Base-by-base conservation (phyloP, 805 yeast species). In the Schizosaccharomyces lindneri region DNA sequence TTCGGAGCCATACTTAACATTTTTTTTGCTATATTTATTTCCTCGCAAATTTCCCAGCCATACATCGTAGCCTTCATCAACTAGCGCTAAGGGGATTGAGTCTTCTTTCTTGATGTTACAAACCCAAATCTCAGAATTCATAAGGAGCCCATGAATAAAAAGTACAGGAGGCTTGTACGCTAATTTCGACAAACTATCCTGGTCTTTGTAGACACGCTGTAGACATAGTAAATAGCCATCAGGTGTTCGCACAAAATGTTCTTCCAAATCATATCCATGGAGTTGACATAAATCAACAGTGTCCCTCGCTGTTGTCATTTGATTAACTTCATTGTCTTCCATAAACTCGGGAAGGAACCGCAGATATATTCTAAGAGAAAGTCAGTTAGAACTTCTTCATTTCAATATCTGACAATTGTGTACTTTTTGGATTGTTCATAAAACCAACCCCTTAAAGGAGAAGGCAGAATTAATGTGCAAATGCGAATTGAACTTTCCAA, bases 11-110 rank as follows among this genome's bases (percentile, higher is more conserved):
- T 73, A 69, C n/a, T 69, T 64, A 17, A 76, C 63, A 71, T 90
- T 95, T 66, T 88, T 88, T 63, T 83, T 82, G 2, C 94, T 84
- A 73, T 90, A 90, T 73, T 90, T 93, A 72, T 90, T 93, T 11
- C 95, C 95, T 63, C 95, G 76, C 68, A 86, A 87, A 70, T 87
- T 87, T 0, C 97, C 97, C 64, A 90, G 74, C 66, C 66, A 64
- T 4, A 90, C 97, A 69, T 90, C 98, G 71, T 81, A 90, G 0
- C 97, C 97, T 59, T 81, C 70, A 63, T 89, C 88, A 64, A 82
- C 82, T 43, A 90, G 75, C 1, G 80, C 73, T 69, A 85, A 84
- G 0, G 97, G 96, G 59, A 93, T 71, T 64, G 82, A 81, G 59
- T 76, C 74, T 65, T 72, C 63, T 63, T 77, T 75, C 63, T 77